Evolutionary conservation across 78 protist genomes (phyloP).

Genomic region (slime mould (Dictyostelium discoideum)): dicty_2.7 NC_007088.5:7137001-7137500

Average conservation of each 20-base stretch:
- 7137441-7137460: slow-evolving; percentile 87
- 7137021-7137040: background rate
- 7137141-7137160: too few species aligned
- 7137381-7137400: background rate
- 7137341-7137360: background rate
- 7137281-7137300: too few species aligned
- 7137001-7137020: background rate
- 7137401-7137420: slow-evolving; percentile 81
- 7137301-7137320: too few species aligned
- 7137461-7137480: slow-evolving; percentile 87
- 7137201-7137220: background rate
- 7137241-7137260: too few species aligned
- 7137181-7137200: too few species aligned
- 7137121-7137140: too few species aligned
- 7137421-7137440: slow-evolving; percentile 81
- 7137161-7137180: too few species aligned
- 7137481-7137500: slow-evolving; percentile 93
- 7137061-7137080: background rate
- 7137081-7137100: background rate
- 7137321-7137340: too few species aligned
- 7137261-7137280: too few species aligned
- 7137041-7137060: background rate
- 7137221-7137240: too few species aligned
- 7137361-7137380: background rate
- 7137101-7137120: background rate